Conservation (phyloP, 2,329 filamentous ascomycete species). For the Pseudogymnoascus sp. region DNA sequence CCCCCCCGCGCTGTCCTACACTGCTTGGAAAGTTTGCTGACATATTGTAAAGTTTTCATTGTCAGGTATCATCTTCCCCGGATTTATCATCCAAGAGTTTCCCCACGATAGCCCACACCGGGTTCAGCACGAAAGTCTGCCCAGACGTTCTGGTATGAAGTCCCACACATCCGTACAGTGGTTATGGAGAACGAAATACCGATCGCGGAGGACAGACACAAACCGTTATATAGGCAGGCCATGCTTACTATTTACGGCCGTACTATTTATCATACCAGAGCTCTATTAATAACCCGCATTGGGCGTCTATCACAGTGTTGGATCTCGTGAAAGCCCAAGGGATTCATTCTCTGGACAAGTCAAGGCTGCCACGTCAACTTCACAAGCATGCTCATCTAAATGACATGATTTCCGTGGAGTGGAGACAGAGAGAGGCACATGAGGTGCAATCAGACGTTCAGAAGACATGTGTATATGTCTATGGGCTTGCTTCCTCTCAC, state of each 20-base stretch:
- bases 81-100: not conserved
- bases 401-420: slow-evolving; percentile 4
- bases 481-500: not conserved
- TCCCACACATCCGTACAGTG: not conserved
- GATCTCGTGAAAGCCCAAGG: not conserved
- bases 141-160: not conserved
- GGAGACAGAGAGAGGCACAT: not conserved
- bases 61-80: not conserved
- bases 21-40: not conserved
- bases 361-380: not conserved
- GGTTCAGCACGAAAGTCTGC: not conserved
- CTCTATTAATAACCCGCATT: not conserved
- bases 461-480: not conserved
- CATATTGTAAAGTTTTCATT: slow-evolving; percentile 3
- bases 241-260: not conserved
- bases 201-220: not conserved
- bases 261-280: not conserved
- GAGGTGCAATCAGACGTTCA: not conserved
- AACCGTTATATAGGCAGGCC: not conserved
- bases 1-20: not conserved
- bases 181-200: not conserved
- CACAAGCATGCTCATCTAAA: slow-evolving; percentile 3
- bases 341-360: not conserved
- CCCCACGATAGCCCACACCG: not conserved
- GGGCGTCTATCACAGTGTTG: not conserved